Evolutionary conservation across 768 basidiomycete genomes (phyloP).

Genomic region (Coprinopsis marcescibilis): DNA sequence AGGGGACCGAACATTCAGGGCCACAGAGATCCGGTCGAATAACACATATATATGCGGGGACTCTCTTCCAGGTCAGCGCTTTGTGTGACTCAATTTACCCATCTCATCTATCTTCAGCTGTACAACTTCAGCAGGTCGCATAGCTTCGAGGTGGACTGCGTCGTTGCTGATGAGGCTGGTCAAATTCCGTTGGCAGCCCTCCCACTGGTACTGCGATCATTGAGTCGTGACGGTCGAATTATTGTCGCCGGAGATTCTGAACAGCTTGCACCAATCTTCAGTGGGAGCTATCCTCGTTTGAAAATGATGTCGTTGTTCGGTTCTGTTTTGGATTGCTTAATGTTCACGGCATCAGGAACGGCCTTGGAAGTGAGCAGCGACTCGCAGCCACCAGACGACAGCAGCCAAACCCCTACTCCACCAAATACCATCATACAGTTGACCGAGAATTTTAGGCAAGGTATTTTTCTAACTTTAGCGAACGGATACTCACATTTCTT

Average conservation of each 20-base stretch:
- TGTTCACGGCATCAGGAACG: slow-evolving; percentile 20
- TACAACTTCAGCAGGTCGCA: slow-evolving; percentile 41
- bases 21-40: slow-evolving; percentile 24
- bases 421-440: slow-evolving; percentile 41
- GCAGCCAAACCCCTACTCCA: slow-evolving; percentile 16
- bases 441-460: slow-evolving; percentile 45
- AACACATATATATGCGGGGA: slow-evolving; percentile 39
- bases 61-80: slow-evolving; percentile 38
- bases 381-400: slow-evolving; percentile 14
- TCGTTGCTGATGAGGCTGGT: slow-evolving; percentile 47
- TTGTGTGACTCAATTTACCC: background rate
- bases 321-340: slow-evolving; percentile 42
- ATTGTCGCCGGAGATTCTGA: slow-evolving; percentile 48
- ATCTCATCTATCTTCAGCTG: slow-evolving; percentile 22
- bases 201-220: slow-evolving; percentile 39
- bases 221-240: slow-evolving; percentile 32
- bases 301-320: slow-evolving; percentile 37
- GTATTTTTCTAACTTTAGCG: slow-evolving; percentile 1
- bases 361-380: slow-evolving; percentile 10
- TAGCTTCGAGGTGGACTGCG: slow-evolving; percentile 34
- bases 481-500: background rate
- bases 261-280: slow-evolving; percentile 45
- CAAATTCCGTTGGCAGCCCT: slow-evolving; percentile 43
- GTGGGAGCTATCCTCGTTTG: slow-evolving; percentile 38
- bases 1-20: slow-evolving; percentile 34